Evolutionary conservation across 1,284 basidiomycete species (phyloP).

Genomic region (Melampsora americana): DNA sequence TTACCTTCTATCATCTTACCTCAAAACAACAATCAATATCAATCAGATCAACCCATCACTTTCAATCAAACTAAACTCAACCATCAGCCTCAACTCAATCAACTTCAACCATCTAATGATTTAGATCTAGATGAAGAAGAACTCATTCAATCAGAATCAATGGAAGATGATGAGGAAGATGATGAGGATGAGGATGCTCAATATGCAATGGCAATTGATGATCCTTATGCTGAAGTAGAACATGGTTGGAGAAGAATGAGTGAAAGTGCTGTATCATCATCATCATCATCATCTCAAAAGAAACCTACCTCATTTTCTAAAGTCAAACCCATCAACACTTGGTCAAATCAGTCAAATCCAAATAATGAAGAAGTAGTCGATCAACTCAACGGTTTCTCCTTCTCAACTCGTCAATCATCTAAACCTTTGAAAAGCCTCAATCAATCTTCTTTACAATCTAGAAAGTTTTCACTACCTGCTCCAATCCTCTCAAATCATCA

Average conservation of each 20-base stretch:
- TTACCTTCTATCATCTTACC: too few species aligned
- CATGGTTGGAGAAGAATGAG: conserved; percentile 23
- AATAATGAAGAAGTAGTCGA: conserved; percentile 33
- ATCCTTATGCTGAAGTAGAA: conserved; percentile 40
- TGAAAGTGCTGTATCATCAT: background rate
- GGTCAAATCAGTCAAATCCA: background rate
- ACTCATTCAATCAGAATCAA: too few species aligned
- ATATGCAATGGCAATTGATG: conserved; percentile 36
- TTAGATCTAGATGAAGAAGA: too few species aligned
- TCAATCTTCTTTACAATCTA: conserved; percentile 1
- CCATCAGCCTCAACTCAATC: too few species aligned
- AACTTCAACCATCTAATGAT: too few species aligned
- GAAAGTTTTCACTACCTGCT: conserved; percentile 15
- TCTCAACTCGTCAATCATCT: background rate
- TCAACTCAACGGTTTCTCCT: conserved; percentile 20
- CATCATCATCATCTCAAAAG: background rate
- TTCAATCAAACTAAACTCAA: too few species aligned
- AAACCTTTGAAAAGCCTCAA: background rate
- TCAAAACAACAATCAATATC: too few species aligned
- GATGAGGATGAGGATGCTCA: conserved; percentile 15
- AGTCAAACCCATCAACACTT: conserved; percentile 3
- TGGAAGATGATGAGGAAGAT: background rate
- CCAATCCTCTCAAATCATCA: background rate
- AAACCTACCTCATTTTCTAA: background rate
- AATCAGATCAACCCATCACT: too few species aligned